phyloP scores from a whole-genome alignment of 441 rosid species.

The Adansonia madagascariensis region DNA sequence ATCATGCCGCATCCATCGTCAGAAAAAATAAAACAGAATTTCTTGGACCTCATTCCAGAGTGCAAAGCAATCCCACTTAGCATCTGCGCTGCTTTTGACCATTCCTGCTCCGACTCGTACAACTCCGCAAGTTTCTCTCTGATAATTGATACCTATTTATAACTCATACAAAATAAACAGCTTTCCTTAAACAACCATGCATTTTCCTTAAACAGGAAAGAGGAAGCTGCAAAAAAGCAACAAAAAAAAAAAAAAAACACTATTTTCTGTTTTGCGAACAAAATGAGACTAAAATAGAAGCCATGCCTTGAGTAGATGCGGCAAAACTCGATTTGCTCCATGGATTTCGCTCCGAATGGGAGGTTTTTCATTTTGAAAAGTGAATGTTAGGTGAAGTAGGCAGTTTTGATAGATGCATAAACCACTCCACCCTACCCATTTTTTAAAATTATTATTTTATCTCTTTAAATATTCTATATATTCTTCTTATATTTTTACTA shows the following conservation, averaged over 20 bases:
- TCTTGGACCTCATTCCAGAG: conserved; percentile 90
- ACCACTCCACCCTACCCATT: no score
- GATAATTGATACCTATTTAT: conserved; percentile 70
- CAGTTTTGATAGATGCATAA: no score
- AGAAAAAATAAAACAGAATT: conserved; percentile 17
- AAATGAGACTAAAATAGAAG: not conserved
- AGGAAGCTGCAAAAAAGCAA: not conserved
- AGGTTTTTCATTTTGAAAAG: no score
- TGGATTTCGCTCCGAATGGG: no score
- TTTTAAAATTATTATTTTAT: no score
- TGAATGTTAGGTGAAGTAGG: no score
- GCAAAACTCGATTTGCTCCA: no score
- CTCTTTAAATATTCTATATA: no score
- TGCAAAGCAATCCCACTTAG: conserved; percentile 97
- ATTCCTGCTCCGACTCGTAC: conserved; percentile 88
- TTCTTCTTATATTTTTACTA: no score
- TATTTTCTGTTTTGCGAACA: not conserved
- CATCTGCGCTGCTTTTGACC: conserved; percentile 99
- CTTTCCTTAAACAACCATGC: not conserved
- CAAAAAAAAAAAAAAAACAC: not conserved
- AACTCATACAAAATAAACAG: conserved; percentile 15
- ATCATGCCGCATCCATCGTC: not conserved
- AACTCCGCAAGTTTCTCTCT: conserved; percentile 96
- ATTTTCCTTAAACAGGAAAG: not conserved
- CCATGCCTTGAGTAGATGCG: not conserved